Percentiles rank a stretch among this genome's conserved stretches.
phyloP scores from a whole-genome alignment of 768 basidiomycete species.

The Xerocomellus chrysenteron region DNA sequence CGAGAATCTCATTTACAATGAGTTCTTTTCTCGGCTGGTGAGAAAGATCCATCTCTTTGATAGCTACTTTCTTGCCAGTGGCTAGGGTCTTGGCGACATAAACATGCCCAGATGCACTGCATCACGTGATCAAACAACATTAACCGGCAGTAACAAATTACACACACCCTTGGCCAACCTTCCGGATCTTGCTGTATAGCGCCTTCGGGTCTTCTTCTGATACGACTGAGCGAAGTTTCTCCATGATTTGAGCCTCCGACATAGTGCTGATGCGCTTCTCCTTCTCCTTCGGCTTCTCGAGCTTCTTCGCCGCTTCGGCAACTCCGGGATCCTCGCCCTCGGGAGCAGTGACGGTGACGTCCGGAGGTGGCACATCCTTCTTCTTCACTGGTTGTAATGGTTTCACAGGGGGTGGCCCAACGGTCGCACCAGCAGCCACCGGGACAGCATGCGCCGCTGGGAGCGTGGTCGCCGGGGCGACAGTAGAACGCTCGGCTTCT shows the following conservation, averaged over 20 bases:
- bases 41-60: conserved; percentile 97
- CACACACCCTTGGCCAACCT: conserved; percentile 95
- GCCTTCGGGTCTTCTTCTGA: conserved; percentile 82
- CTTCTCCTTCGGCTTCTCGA: conserved; percentile 59
- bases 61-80: conserved; percentile 86
- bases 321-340: conserved; percentile 48
- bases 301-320: conserved; percentile 69
- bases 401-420: conserved; percentile 63
- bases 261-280: conserved; percentile 91
- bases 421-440: conserved; percentile 50
- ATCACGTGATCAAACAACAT: conserved; percentile 10
- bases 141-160: neutral
- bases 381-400: conserved; percentile 78
- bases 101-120: conserved; percentile 93
- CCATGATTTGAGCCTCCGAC: conserved; percentile 98
- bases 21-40: conserved; percentile 96
- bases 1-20: conserved; percentile 96
- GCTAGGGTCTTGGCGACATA: conserved; percentile 92
- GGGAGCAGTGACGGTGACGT: conserved; percentile 52
- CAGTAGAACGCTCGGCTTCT: conserved; percentile 39
- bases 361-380: conserved; percentile 33
- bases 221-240: conserved; percentile 89
- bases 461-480: conserved; percentile 39
- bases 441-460: conserved; percentile 46
- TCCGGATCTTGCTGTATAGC: conserved; percentile 95